Base-by-base conservation (phyloP, 2,329 filamentous ascomycete species). In the Pseudonectria buxi region DNA sequence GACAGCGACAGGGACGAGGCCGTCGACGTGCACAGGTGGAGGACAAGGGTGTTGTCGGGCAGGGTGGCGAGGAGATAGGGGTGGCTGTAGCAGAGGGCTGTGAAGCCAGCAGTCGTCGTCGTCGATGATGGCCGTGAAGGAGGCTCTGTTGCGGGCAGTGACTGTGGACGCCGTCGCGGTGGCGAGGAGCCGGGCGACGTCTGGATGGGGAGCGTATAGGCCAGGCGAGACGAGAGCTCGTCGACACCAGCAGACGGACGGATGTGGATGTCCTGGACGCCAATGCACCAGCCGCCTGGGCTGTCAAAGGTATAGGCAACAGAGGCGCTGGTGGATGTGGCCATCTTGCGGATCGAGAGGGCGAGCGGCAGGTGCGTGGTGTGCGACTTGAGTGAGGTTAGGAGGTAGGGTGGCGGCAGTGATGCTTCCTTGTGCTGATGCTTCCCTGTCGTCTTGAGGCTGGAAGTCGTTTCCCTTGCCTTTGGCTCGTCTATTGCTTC, bases 181-280 rank as follows among this genome's bases (percentile, higher is more conserved):
- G 18, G 18, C 5, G 18, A 22, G 18, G 18, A 5, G 18, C 18
- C 18, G 9, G 18, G 18, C 18, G 18, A 22, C 9, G 53, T 53
- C 32, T 49, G 38, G 6, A 53, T 56, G 2, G 62, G 60, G 3
- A 59, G 43, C 11, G 62, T 62, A 32, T 55, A 59, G 7, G 61
- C 61, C 7, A 64, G 49, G 28, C 59, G 54, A 3, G 62, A 64
- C 4, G 53, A 54, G 28, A 62, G 42, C n/a, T 55, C 50, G 13
- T 61, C 57, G 16, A 49, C 35, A n/a, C 56, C 57, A 22, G 49
- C 41, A 2, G 56, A 49, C 5, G 56, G 51, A 1, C 53, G 61
- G 28, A 94, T 71, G 39, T 83, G 79, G 28, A 95, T 67, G 58
- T 95, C 90, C 58, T 96, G 90, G n/a, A 96, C 76, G 3, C 88